Evolutionary conservation across 495 filamentous ascomycete genomes (phyloP).

Genomic region (Lasiosphaeria miniovina): DNA sequence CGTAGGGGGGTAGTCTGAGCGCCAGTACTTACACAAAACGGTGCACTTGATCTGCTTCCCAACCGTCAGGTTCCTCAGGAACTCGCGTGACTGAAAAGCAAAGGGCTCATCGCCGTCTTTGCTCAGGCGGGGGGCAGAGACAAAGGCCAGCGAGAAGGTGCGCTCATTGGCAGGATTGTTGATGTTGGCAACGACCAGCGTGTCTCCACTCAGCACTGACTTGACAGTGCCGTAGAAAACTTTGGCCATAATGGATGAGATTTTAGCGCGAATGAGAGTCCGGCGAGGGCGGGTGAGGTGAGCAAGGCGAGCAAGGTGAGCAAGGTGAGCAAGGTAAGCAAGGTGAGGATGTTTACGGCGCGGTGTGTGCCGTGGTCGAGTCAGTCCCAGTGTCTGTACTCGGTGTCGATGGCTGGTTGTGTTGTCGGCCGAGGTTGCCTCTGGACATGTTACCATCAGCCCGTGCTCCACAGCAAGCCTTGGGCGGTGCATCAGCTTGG

Average conservation of each 20-base stretch:
- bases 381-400: background rate
- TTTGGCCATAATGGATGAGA: conserved; percentile 9
- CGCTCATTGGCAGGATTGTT: conserved; percentile 76
- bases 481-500: background rate
- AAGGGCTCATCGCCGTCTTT: conserved; percentile 90
- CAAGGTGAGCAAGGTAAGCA: too few species aligned
- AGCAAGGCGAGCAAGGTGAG: background rate
- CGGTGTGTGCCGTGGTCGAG: background rate
- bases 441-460: conserved; percentile 1
- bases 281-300: background rate
- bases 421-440: background rate
- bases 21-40: conserved; percentile 48
- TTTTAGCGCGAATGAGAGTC: background rate
- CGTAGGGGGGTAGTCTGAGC: background rate
- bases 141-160: conserved; percentile 83
- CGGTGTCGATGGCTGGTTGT: too few species aligned
- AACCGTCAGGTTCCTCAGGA: conserved; percentile 75
- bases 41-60: conserved; percentile 84
- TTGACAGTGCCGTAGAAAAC: conserved; percentile 73
- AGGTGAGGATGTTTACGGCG: background rate
- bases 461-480: background rate
- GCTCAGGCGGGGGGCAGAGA: conserved; percentile 79
- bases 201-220: conserved; percentile 89
- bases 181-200: conserved; percentile 70
- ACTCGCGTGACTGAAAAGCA: conserved; percentile 91